Percentiles rank a stretch among this genome's conserved stretches.
phyloP scores from a whole-genome alignment of 2,329 filamentous ascomycete genomes.

The Periconia macrospinosa region DNA sequence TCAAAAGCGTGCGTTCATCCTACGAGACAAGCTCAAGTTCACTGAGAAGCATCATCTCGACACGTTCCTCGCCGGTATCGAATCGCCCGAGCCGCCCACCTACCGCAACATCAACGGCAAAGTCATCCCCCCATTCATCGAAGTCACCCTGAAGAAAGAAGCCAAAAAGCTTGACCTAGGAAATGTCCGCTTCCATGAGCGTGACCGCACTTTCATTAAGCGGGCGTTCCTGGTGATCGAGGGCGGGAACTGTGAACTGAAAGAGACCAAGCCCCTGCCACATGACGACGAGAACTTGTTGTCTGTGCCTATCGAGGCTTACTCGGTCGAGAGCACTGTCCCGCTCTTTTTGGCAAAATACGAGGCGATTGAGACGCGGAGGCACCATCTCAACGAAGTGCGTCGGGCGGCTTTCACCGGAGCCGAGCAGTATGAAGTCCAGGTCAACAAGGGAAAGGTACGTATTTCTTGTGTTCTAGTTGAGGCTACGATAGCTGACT shows the following conservation, averaged over 20 bases:
- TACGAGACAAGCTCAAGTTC: slow-evolving; percentile 33
- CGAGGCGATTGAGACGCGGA: slow-evolving; percentile 20
- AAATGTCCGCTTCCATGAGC: slow-evolving; percentile 27
- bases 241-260: slow-evolving; percentile 20
- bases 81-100: slow-evolving; percentile 29
- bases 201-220: slow-evolving; percentile 10
- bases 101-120: slow-evolving; percentile 26
- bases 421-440: slow-evolving; percentile 10
- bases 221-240: slow-evolving; percentile 20
- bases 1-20: slow-evolving; percentile 29
- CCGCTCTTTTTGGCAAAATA: slow-evolving; percentile 29
- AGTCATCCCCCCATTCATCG: slow-evolving; percentile 20
- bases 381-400: slow-evolving; percentile 26
- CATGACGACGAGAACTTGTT: slow-evolving; percentile 16
- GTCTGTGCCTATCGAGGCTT: slow-evolving; percentile 25
- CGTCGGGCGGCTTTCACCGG: slow-evolving; percentile 23
- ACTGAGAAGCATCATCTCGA: slow-evolving; percentile 26
- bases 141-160: slow-evolving; percentile 23
- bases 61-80: slow-evolving; percentile 27
- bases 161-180: slow-evolving; percentile 31
- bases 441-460: slow-evolving; percentile 28
- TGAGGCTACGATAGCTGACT: not conserved
- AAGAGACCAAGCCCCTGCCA: slow-evolving; percentile 19
- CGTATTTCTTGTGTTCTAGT: not conserved
- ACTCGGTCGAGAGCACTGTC: slow-evolving; percentile 23